These are phyloP conservation scores for Onygenales sp. DNA, from an alignment of 2,329 filamentous ascomycete genomes.

Conservation along the genomic window DNA sequence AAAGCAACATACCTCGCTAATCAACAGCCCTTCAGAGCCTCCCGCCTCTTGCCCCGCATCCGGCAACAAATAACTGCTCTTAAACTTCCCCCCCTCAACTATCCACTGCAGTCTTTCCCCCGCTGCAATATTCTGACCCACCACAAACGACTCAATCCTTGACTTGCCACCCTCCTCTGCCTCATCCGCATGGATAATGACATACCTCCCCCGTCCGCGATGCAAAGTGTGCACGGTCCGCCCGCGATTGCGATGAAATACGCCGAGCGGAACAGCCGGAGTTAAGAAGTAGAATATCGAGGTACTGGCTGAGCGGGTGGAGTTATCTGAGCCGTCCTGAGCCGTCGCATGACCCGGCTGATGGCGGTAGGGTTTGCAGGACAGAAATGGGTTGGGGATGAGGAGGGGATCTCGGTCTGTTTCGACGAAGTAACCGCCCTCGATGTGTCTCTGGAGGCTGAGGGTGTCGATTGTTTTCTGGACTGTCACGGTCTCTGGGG, in stretches of 20 bases:
- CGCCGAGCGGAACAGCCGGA: slow-evolving; percentile 43
- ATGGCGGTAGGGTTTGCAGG: slow-evolving; percentile 20
- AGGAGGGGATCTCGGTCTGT: slow-evolving; percentile 46
- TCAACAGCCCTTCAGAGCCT: slow-evolving; percentile 45
- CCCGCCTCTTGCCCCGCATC: slow-evolving; percentile 29
- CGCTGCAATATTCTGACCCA: slow-evolving; percentile 46
- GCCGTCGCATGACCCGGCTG: slow-evolving; percentile 24
- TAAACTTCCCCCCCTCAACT: slow-evolving; percentile 59
- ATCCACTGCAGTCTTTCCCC: slow-evolving; percentile 60
- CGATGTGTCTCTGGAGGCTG: slow-evolving; percentile 45
- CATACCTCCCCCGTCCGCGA: slow-evolving; percentile 52
- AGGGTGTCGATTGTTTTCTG: slow-evolving; percentile 36
- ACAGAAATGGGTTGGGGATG: slow-evolving; percentile 47
- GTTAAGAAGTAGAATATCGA: slow-evolving; percentile 58
- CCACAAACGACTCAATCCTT: slow-evolving; percentile 54
- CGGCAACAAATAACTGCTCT: slow-evolving; percentile 51
- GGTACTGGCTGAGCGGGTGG: slow-evolving; percentile 47
- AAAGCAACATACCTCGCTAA: slow-evolving; percentile 45
- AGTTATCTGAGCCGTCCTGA: slow-evolving; percentile 25
- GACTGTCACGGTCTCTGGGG: slow-evolving; percentile 24
- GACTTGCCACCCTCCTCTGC: slow-evolving; percentile 30
- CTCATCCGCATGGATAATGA: slow-evolving; percentile 52
- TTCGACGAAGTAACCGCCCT: slow-evolving; percentile 56
- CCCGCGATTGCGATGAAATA: slow-evolving; percentile 55
- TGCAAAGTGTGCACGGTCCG: slow-evolving; percentile 58